Conservation (phyloP, 257 asterid genomes). For the Solanum corneliomulleri region DNA sequence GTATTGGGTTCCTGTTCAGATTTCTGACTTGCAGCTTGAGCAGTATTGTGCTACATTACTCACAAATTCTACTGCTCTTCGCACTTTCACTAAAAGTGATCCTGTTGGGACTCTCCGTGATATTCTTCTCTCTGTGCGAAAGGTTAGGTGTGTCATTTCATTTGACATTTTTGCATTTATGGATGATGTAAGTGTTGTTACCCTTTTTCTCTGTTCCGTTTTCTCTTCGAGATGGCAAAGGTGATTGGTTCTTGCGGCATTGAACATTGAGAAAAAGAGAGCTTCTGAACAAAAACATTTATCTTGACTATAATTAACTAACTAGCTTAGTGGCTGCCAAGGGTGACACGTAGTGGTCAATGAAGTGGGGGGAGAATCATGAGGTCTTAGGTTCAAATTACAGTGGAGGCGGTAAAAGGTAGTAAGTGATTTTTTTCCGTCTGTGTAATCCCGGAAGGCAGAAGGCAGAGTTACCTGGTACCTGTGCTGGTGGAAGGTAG, state of each 20-base stretch:
- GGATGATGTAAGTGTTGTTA: background rate
- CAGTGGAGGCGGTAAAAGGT: background rate
- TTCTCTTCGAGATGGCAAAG: background rate
- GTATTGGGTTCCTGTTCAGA: conserved; percentile 80
- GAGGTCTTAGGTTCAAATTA: background rate
- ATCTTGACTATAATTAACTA: background rate
- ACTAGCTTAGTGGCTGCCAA: background rate
- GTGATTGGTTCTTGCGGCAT: background rate
- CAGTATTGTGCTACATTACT: conserved; percentile 69
- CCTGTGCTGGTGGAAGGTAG: background rate
- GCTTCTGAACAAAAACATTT: background rate
- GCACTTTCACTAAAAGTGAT: conserved; percentile 47
- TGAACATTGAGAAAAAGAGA: background rate
- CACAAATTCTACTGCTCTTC: conserved; percentile 33
- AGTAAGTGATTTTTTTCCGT: background rate
- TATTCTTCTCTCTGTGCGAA: conserved; percentile 49
- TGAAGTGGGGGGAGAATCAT: background rate
- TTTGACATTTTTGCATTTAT: conserved; percentile 4
- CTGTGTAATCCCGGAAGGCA: background rate
- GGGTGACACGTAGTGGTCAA: background rate
- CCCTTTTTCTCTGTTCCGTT: background rate
- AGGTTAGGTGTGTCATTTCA: conserved; percentile 39
- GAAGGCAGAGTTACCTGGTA: background rate
- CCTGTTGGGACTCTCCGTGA: conserved; percentile 55
- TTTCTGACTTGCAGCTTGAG: conserved; percentile 81